These are phyloP conservation scores for Kuraishia molischiana DNA, from an alignment of 805 yeast genomes.

Conservation along the genomic window DNA sequence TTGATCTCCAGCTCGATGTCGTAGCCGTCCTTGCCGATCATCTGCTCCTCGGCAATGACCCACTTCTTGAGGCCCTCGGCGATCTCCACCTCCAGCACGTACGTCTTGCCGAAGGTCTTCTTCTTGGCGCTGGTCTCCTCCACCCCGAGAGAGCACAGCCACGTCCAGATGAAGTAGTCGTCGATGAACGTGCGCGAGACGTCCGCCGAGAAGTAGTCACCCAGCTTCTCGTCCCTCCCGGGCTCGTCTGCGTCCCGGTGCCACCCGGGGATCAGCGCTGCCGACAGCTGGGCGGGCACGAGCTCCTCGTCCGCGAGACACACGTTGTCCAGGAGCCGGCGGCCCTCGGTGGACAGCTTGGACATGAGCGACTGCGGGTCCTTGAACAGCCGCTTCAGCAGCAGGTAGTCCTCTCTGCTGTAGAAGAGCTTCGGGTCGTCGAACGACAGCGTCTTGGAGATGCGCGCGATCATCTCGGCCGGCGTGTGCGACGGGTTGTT, in stretches of 20 bases:
- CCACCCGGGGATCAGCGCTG: constrained; percentile 24
- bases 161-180: constrained; percentile 87
- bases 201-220: constrained; percentile 29
- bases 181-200: constrained; percentile 63
- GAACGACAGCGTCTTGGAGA: constrained; percentile 52
- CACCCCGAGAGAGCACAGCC: constrained; percentile 69
- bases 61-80: constrained; percentile 69
- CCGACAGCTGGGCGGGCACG: constrained; percentile 21
- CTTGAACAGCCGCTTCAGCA: constrained; percentile 63
- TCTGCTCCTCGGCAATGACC: constrained; percentile 66
- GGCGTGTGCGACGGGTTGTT: constrained; percentile 38
- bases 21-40: constrained; percentile 25
- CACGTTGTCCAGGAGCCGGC: constrained; percentile 37
- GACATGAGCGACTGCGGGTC: constrained; percentile 44
- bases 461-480: constrained; percentile 49
- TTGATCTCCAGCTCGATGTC: constrained; percentile 24
- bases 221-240: constrained; percentile 1
- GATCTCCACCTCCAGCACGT: constrained; percentile 73
- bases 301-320: constrained; percentile 23
- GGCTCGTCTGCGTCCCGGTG: constrained; percentile 16
- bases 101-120: constrained; percentile 68
- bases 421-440: constrained; percentile 61
- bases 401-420: constrained; percentile 69
- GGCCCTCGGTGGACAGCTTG: constrained; percentile 66
- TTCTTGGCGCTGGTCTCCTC: constrained; percentile 63